Percentiles rank a stretch among this genome's conserved stretches.
Evolutionary conservation across 2,329 filamentous ascomycete species (phyloP).

Genomic region (Chaetomium sp.): DNA sequence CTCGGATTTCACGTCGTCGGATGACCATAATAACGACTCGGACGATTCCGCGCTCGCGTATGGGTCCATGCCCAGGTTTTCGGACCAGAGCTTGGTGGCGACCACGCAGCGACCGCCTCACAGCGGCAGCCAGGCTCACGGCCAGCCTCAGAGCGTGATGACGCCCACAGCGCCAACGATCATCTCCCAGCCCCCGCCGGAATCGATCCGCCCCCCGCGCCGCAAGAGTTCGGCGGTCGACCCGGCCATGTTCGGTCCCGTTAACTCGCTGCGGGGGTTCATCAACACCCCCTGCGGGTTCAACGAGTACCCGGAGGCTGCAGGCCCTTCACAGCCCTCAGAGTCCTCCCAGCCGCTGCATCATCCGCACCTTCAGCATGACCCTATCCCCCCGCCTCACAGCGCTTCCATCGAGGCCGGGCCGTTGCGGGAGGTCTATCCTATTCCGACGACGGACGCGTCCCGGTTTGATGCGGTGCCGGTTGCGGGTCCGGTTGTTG

Average conservation of each 20-base stretch:
- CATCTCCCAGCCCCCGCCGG: conserved; percentile 24
- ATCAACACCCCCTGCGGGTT: conserved; percentile 52
- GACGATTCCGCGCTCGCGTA: conserved; percentile 38
- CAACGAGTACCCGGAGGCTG: conserved; percentile 15
- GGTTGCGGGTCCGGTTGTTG: conserved; percentile 29
- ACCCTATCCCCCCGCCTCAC: conserved; percentile 31
- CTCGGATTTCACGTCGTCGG: conserved; percentile 30
- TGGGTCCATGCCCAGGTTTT: conserved; percentile 29
- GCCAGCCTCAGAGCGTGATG: conserved; percentile 23
- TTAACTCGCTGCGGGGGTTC: conserved; percentile 54
- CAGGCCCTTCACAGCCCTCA: too few species aligned
- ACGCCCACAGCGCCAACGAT: conserved; percentile 27
- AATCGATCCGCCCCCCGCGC: conserved; percentile 24
- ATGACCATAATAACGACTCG: conserved; percentile 17
- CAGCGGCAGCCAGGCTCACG: conserved; percentile 29
- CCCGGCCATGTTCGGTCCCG: conserved; percentile 51
- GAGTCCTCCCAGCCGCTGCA: too few species aligned
- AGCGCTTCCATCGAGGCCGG: conserved; percentile 31
- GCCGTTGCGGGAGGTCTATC: conserved; percentile 58
- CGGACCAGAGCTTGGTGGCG: conserved; percentile 18
- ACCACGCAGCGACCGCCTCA: background rate
- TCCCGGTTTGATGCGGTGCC: conserved; percentile 52
- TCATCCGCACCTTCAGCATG: conserved; percentile 29
- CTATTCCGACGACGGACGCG: conserved; percentile 61
- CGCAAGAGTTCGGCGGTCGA: conserved; percentile 49